Evolutionary conservation across 73 alveolate genomes (phyloP), one percentile per base, ranked within the genome.

Genomic region (Tetrahymena borealis): DNA sequence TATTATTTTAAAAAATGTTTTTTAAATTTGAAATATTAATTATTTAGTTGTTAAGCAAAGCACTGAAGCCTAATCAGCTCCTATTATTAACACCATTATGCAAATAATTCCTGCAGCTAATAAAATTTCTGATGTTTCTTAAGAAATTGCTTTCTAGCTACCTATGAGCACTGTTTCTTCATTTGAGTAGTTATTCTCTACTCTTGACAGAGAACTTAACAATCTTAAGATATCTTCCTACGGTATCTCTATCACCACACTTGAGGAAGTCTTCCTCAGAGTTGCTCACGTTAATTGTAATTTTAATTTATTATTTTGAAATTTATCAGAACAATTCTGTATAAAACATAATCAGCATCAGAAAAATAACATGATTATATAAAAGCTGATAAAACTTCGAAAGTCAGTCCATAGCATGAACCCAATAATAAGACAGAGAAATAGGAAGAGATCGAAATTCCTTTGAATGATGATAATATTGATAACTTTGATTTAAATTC

Each of bases 231-330:
- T 97, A 0, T 38, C 60, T 32, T 92, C 97, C 24, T 97, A 97
- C 90, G 99, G 99, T 10, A 94, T 97, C 0, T 96, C 99, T 16
- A 96, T 98, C 91, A 97, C 99, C 7, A 98, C 99, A 32, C 94
- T 98, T 85, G 99, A 98, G 97, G 99, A 98, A 94, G 99, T 98
- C 2, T 98, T 98, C 94, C 94, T 98, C 28, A 95, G 96, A 96
- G 99, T 98, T 9, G 99, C 97, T 9, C 95, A 97, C 39, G 85
- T 24, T 24, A 60, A 60, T 60, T 60, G 85, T 60, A 60, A 60
- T 15, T 20, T 60, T 20, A 0, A 60, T n/a, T 60, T 60, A 9
- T 18, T n/a, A 24, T 60, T 8, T 20, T 60, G 4, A 24, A 3
- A 60, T 60, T 60, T 20, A 32, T 60, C 28, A 42, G 16, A 2